Conservation (phyloP, 1,139 yeast genomes). For the Hanseniaspora gamundiae region DNA sequence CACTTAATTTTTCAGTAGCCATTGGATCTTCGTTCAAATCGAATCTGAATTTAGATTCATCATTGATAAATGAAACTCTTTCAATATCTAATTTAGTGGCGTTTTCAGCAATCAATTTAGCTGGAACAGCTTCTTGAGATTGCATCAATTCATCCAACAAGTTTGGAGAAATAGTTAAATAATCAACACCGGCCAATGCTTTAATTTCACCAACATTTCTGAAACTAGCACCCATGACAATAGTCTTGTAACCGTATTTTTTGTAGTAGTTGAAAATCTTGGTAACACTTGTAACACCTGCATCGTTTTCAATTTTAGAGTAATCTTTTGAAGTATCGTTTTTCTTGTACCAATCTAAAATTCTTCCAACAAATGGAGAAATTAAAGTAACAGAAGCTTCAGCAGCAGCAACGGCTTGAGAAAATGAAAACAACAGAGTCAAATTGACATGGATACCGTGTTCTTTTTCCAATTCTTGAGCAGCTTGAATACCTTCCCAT, state of each 20-base stretch:
- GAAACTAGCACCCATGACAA: constrained; percentile 99
- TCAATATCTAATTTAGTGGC: constrained; percentile 44
- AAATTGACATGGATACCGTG: constrained; percentile 90
- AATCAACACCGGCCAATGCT: constrained; percentile 96
- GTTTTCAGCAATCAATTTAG: constrained; percentile 53
- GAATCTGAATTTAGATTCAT: constrained; percentile 87
- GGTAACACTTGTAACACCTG: constrained; percentile 91
- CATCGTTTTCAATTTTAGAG: constrained; percentile 67
- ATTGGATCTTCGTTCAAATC: constrained; percentile 89
- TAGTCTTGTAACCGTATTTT: constrained; percentile 91
- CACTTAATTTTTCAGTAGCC: constrained; percentile 97
- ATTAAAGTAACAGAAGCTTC: constrained; percentile 93
- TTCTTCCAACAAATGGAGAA: constrained; percentile 98
- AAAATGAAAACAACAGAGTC: constrained; percentile 88
- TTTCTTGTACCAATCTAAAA: constrained; percentile 94
- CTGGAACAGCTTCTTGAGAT: constrained; percentile 70
- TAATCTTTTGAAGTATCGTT: constrained; percentile 41
- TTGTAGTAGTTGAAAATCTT: constrained; percentile 92
- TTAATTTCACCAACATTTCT: constrained; percentile 95
- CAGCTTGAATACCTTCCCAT: constrained; percentile 99
- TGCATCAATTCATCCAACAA: constrained; percentile 72
- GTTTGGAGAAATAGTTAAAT: constrained; percentile 88
- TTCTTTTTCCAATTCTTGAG: constrained; percentile 84
- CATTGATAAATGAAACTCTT: constrained; percentile 71
- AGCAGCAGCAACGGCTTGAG: constrained; percentile 98